Base-by-base conservation (phyloP, 805 yeast genomes). In the Myxozyma nipponensis region DNA sequence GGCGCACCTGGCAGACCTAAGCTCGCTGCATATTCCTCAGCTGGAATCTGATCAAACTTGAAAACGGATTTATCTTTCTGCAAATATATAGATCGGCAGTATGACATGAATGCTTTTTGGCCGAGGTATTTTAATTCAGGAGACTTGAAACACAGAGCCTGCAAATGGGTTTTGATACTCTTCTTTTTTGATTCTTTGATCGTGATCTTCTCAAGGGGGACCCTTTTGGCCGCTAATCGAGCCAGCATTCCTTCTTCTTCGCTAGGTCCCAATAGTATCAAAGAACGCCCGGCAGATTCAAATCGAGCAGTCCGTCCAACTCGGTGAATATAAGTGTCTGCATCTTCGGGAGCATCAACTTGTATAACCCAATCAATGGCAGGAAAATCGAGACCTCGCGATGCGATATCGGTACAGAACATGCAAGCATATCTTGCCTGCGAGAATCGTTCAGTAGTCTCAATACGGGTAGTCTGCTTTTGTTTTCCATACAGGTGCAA, bases 341-440 rank as follows among this genome's bases (percentile, higher is more conserved):
- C 98, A 72, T 93, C 98, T 83, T 93, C 98, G 67, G 98, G 98
- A 47, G 98, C 98, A 70, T 93, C 99, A 65, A 90, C 88, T 74
- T 93, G 98, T 57, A 93, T 84, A 63, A 93, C 93, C 98, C 98
- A 93, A 73, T 93, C 98, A 47, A 93, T 98, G 25, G 95, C 83
- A 47, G 99, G 99, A 62, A 93, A 91, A 75, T 93, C 99, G 59
- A 93, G 79, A 24, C 99, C 99, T 77, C 99, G 83, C 19, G 99
- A 98, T 34, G 98, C 99, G 61, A 93, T 98, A 71, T 93, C 98
- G 0, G 99, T 93, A 73, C 98, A 93, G 49, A 93, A 77, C 63
- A 93, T 71, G 74, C 98, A 88, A 15, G 86, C 86, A 47, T 84
- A 79, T 58, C 84, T 85, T 70, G 93, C 93, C 73, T 93, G 98